These are phyloP conservation scores for Xylariaceae sp. DNA, from an alignment of 2,329 filamentous ascomycete species.

Conservation along the genomic window DNA sequence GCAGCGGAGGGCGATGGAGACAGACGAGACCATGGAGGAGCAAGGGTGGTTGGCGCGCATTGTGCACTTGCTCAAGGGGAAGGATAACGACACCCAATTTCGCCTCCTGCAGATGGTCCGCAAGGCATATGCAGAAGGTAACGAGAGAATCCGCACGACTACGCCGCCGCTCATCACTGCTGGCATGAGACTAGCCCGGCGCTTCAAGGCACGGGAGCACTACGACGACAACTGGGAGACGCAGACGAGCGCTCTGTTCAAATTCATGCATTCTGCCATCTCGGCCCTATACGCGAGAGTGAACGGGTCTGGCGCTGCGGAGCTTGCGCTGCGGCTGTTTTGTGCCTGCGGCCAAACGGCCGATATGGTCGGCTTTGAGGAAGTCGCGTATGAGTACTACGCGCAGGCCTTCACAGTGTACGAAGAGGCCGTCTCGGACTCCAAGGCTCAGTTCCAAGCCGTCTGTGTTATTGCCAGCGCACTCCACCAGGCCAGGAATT, in stretches of 20 bases:
- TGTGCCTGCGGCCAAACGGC: slow-evolving; percentile 88
- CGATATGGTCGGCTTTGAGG: slow-evolving; percentile 84
- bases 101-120: slow-evolving; percentile 82
- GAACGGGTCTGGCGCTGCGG: slow-evolving; percentile 67
- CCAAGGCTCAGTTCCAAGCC: slow-evolving; percentile 93
- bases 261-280: slow-evolving; percentile 86
- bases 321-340: slow-evolving; percentile 83
- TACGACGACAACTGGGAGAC: slow-evolving; percentile 59
- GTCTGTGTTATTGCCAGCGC: slow-evolving; percentile 90
- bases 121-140: slow-evolving; percentile 83
- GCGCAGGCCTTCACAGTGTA: slow-evolving; percentile 98
- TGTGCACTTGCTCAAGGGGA: slow-evolving; percentile 75
- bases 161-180: slow-evolving; percentile 87
- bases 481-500: slow-evolving; percentile 80
- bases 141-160: slow-evolving; percentile 92
- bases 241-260: slow-evolving; percentile 72
- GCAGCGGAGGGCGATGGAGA: slow-evolving; percentile 70
- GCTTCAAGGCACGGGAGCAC: slow-evolving; percentile 86
- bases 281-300: slow-evolving; percentile 84
- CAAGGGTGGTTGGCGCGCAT: slow-evolving; percentile 94
- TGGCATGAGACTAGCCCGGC: slow-evolving; percentile 79
- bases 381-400: slow-evolving; percentile 96
- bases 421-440: slow-evolving; percentile 92
- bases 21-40: slow-evolving; percentile 95
- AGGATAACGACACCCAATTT: slow-evolving; percentile 90